Conservation (phyloP, 805 yeast species). For the Suhomyces sp. region DNA sequence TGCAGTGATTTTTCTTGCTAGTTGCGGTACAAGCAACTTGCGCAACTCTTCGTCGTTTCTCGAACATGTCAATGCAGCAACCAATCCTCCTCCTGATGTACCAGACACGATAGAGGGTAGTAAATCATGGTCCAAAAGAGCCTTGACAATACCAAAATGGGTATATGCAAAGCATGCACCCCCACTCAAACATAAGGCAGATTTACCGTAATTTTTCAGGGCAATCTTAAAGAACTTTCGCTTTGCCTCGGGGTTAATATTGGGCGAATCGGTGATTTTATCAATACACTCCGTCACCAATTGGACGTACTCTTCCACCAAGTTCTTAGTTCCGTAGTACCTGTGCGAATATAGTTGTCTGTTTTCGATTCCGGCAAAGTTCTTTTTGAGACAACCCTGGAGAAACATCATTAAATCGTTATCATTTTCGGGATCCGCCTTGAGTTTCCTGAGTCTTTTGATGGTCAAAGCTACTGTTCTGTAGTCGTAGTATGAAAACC, state of each 20-base stretch:
- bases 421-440: slow-evolving; percentile 26
- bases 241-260: slow-evolving; percentile 41
- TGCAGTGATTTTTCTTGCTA: slow-evolving; percentile 64
- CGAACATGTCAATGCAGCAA: slow-evolving; percentile 70
- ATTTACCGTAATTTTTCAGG: slow-evolving; percentile 63
- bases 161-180: slow-evolving; percentile 79
- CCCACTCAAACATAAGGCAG: slow-evolving; percentile 72
- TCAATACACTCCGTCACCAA: slow-evolving; percentile 52
- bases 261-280: slow-evolving; percentile 35
- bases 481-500: slow-evolving; percentile 67
- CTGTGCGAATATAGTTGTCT: slow-evolving; percentile 68
- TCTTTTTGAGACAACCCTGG: slow-evolving; percentile 65
- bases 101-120: slow-evolving; percentile 72
- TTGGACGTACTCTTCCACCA: slow-evolving; percentile 52
- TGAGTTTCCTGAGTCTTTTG: slow-evolving; percentile 34
- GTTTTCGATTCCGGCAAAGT: slow-evolving; percentile 78
- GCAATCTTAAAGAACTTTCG: slow-evolving; percentile 53
- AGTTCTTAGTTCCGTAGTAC: slow-evolving; percentile 67
- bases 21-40: slow-evolving; percentile 53
- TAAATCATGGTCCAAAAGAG: slow-evolving; percentile 61
- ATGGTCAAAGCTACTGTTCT: slow-evolving; percentile 52
- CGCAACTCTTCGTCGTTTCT: slow-evolving; percentile 65
- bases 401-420: slow-evolving; percentile 53
- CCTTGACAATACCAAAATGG: slow-evolving; percentile 75
- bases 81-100: slow-evolving; percentile 77